Conservation (phyloP, 164 flowering plant genomes). For the Saururus chinensis region DNA sequence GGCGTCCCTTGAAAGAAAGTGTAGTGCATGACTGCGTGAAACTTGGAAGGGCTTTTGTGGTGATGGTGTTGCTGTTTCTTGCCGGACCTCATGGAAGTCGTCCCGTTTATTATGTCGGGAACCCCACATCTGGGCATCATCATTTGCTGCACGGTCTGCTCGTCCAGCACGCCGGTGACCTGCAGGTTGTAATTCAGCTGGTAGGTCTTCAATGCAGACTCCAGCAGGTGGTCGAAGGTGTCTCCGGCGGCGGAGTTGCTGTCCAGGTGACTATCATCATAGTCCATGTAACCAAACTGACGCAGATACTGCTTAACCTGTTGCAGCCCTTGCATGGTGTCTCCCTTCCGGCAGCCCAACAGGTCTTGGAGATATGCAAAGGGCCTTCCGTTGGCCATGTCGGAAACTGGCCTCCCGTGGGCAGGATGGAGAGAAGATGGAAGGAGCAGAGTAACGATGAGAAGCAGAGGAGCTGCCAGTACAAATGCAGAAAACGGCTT, state of each 20-base stretch:
- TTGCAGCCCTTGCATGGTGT: background rate
- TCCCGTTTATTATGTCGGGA: slow-evolving; percentile 26
- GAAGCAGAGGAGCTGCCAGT: too few species aligned
- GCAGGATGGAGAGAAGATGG: too few species aligned
- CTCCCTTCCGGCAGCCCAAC: slow-evolving; percentile 6
- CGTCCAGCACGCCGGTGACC: too few species aligned
- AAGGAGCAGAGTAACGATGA: too few species aligned
- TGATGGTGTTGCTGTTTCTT: background rate
- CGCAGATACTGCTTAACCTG: slow-evolving; percentile 47
- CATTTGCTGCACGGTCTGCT: too few species aligned
- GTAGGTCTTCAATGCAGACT: slow-evolving; percentile 44
- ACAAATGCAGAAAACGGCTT: too few species aligned
- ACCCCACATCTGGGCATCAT: slow-evolving; percentile 57
- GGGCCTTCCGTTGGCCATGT: too few species aligned
- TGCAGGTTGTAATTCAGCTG: slow-evolving; percentile 40
- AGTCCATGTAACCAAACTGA: slow-evolving; percentile 64
- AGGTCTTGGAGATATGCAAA: too few species aligned
- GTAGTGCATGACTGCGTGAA: too few species aligned
- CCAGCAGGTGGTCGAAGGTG: slow-evolving; percentile 11
- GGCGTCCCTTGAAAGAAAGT: slow-evolving; percentile 49
- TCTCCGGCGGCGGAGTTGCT: slow-evolving; percentile 8
- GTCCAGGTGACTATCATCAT: too few species aligned
- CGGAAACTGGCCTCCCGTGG: too few species aligned
- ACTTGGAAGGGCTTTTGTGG: slow-evolving; percentile 1
- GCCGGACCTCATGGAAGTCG: slow-evolving; percentile 14